Conservation (phyloP, 441 rosid genomes). For the Capsella rubella region DNA sequence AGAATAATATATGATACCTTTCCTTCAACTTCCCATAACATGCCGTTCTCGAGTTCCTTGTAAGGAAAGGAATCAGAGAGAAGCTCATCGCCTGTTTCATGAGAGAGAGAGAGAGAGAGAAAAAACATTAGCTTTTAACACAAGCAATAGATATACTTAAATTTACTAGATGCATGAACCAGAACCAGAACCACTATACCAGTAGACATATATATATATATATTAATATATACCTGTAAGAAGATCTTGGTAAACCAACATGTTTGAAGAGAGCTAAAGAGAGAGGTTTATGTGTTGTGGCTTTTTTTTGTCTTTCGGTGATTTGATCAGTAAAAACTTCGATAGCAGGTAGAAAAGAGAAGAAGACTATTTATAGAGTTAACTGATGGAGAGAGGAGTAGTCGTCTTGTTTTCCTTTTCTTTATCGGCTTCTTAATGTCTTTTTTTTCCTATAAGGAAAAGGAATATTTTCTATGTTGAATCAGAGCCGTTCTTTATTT, state of each 20-base stretch:
- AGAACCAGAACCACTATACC: background rate
- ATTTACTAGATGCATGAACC: no score
- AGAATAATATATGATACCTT: slow-evolving; percentile 48
- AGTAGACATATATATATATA: no score
- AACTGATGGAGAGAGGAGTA: background rate
- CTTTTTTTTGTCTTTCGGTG: background rate
- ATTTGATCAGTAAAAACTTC: background rate
- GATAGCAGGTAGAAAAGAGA: background rate
- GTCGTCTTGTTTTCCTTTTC: slow-evolving; percentile 19
- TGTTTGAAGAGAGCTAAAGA: slow-evolving; percentile 41
- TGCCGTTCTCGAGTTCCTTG: slow-evolving; percentile 75
- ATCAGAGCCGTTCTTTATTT: background rate
- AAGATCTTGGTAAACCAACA: slow-evolving; percentile 87
- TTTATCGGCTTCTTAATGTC: background rate
- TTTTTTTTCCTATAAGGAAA: slow-evolving; percentile 2
- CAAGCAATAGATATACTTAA: background rate
- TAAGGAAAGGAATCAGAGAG: slow-evolving; percentile 85
- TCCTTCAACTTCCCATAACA: slow-evolving; percentile 88
- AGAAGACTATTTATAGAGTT: slow-evolving; percentile 18
- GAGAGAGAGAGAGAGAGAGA: slow-evolving; percentile 3
- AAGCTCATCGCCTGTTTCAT: slow-evolving; percentile 77
- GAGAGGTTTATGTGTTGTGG: background rate
- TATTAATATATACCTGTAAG: slow-evolving; percentile 53
- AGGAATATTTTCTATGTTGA: background rate
- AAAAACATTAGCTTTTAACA: slow-evolving; percentile 18